Conservation (phyloP, 2,329 filamentous ascomycete genomes). For the Colletotrichum tanaceti region DNA sequence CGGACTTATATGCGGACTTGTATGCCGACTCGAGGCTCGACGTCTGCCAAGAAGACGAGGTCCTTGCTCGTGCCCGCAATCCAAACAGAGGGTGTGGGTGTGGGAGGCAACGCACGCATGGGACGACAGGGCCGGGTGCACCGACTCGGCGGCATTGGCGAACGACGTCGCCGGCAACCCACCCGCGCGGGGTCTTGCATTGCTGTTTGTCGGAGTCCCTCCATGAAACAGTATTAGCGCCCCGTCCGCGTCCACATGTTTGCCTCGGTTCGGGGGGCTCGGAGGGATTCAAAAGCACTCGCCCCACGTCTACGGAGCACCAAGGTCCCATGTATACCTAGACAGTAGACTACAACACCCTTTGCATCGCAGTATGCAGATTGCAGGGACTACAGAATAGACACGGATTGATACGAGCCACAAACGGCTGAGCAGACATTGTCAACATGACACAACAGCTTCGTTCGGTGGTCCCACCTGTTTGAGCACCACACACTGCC, state of each 20-base stretch:
- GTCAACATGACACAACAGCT: background rate
- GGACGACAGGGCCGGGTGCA: conserved; percentile 17
- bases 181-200: conserved; percentile 33
- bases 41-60: conserved; percentile 18
- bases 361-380: background rate
- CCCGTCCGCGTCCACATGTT: conserved; percentile 13
- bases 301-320: background rate
- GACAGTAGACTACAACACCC: background rate
- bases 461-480: background rate
- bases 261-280: conserved; percentile 29
- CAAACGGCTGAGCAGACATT: background rate
- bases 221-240: conserved; percentile 34
- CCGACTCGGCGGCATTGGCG: conserved; percentile 24
- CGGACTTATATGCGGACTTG: background rate
- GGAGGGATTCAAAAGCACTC: background rate
- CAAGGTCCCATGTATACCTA: background rate
- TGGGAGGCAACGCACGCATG: conserved; percentile 7
- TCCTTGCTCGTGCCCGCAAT: conserved; percentile 12
- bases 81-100: background rate
- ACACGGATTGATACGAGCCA: background rate
- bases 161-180: conserved; percentile 27
- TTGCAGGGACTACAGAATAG: conserved; percentile 1
- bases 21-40: conserved; percentile 3
- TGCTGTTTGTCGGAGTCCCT: conserved; percentile 29
- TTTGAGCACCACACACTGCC: conserved; percentile 5